A percentile compares a stretch with the other conserved stretches of the same genome.
phyloP scores from a whole-genome alignment of 1,284 basidiomycete species.

The Tausonia pullulans region DNA sequence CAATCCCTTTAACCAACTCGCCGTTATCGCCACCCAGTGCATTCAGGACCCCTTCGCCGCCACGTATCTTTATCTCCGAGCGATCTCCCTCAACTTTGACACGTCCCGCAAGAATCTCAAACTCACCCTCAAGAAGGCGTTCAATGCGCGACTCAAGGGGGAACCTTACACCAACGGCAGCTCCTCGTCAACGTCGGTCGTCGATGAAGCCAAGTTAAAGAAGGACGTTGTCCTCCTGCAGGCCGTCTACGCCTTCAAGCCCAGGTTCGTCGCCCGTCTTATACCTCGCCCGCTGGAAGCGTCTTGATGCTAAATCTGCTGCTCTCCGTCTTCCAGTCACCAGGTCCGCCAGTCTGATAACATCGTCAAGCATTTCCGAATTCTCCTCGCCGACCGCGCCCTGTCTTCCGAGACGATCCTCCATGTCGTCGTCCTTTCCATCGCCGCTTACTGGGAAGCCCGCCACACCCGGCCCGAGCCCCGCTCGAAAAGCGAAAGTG shows the following conservation, averaged over 20 bases:
- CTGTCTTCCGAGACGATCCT: constrained; percentile 67
- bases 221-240: constrained; percentile 56
- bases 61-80: constrained; percentile 79
- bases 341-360: constrained; percentile 18
- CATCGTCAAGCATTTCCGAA: constrained; percentile 45
- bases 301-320: neutral
- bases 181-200: constrained; percentile 22
- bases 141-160: constrained; percentile 38
- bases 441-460: constrained; percentile 72
- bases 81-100: constrained; percentile 83
- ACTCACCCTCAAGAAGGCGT: constrained; percentile 52
- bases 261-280: constrained; percentile 31
- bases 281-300: neutral
- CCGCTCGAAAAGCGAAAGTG: constrained; percentile 1
- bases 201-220: constrained; percentile 52
- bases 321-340: neutral
- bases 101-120: constrained; percentile 77
- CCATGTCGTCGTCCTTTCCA: constrained; percentile 57
- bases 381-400: constrained; percentile 52
- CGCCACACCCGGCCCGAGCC: constrained; percentile 39
- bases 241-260: constrained; percentile 28
- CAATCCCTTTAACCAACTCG: constrained; percentile 89
- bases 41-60: constrained; percentile 68
- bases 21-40: constrained; percentile 71
- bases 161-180: constrained; percentile 7